Base-by-base conservation (phyloP, 257 asterid species). In the Orobanche coerulescens region DNA sequence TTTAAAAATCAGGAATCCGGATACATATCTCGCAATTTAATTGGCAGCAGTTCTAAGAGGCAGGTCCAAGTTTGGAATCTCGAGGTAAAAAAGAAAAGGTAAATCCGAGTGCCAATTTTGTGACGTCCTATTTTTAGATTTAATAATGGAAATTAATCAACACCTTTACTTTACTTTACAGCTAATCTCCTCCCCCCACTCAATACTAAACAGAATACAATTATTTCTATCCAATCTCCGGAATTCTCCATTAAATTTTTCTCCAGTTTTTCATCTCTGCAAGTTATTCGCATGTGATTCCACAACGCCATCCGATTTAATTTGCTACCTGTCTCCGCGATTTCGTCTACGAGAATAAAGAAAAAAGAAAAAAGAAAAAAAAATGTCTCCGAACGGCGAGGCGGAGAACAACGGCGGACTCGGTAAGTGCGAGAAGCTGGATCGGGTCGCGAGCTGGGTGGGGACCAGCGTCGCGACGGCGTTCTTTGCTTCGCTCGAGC, bases 401-500 rank as follows among this genome's bases (percentile, higher is more conserved):
- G 40, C 51, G n/a, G 62, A 19, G 37, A 51, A 19, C 59, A 4
- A 44, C 61, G 64, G 70, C 56, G 61, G 66, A 44, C 20, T 65
- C 15, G 36, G 34, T 11, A 70, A 49, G 63, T 52, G 75, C 46
- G 81, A 69, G 30, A 69, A 69, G 76, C 55, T 73, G 66, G 79
- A 75, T 28, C 63, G 65, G n/a, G 66, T 62, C 30, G 82, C 75
- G 1, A 62, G 69, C 28, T 73, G 69, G 74, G 48, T 76, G 4
- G 81, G 82, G 42, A 15, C 71, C 25, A 46, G 78, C 50, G 63
- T 80, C 1, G 75, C 82, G 5, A 46, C 81, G 16, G 81, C 77
- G 1, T 80, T 80, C 62, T 80, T 80, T 31, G 75, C 82, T 2
- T 76, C 82, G 19, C 68, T 80, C 3, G 77, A 76, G 53, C 75